Base-by-base conservation (phyloP, 106 monocot genomes). In the Iris macrosiphon region DNA sequence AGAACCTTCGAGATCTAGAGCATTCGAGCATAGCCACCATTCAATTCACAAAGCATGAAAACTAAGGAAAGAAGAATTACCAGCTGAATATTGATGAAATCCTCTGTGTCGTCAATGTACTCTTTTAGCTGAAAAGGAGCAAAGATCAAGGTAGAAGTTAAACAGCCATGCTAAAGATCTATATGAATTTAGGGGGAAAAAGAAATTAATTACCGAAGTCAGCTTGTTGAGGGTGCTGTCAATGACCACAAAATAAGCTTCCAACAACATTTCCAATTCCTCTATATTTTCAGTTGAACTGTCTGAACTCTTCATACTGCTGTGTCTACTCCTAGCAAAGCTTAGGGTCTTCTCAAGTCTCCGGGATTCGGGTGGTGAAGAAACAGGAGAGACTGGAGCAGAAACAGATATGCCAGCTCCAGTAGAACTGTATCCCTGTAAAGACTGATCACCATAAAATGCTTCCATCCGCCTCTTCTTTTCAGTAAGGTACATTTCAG, bases 201-300 rank as follows among this genome's bases (percentile, higher is more conserved):
- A 0, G 21, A 26, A 35, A 49, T 14, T 11, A 7, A 13, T 32
- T 75, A 80, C 80, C 38, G 80, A 80, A 75, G 71, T 75, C 26
- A 80, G 42, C 51, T 88, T 94, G 59, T 82, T 94, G 3, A 89
- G 76, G 13, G 84, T 82, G 59, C 73, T 72, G 48, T 94, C 94
- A 28, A 94, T 78, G 38, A 84, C 72, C 25, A 88, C 84, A 55
- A 88, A 94, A 47, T 88, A 94, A 28, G 94, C 94, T 62, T 94
- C 94, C 42, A 94, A 71, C 52, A 94, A 57, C 94, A 94, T 94
- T 62, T 94, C 94, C 57, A 94, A 49, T 43, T 85, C 84, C 31
- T 81, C 84, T 55, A 94, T 81, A 27, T 64, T 69, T 57, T 72
- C 73, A 22, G 49, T 57, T 6, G 45, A 63, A 59, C 77, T 78